Evolutionary conservation across 1,284 basidiomycete genomes (phyloP).

Genomic region (Puccinia triticina): DNA sequence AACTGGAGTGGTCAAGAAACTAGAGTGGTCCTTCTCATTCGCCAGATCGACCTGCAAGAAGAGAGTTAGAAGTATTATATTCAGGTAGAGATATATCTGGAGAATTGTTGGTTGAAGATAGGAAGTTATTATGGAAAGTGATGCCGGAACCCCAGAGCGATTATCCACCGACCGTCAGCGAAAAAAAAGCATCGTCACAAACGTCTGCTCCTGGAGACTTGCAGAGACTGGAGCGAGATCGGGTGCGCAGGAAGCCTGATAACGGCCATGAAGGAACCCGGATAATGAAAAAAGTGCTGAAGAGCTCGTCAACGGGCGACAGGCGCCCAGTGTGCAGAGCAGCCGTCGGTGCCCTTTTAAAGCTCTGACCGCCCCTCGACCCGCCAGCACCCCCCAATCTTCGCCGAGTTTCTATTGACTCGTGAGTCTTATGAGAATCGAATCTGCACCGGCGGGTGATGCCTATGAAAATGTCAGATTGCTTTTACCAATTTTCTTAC

Average conservation of each 20-base stretch:
- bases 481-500: no score
- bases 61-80: background rate
- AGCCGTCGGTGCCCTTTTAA: no score
- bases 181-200: background rate
- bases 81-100: background rate
- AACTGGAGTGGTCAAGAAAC: background rate
- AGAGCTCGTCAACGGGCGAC: no score
- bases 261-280: background rate
- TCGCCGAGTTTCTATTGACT: no score
- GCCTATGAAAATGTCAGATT: no score
- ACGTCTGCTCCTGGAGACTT: background rate
- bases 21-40: background rate
- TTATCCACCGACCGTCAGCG: background rate
- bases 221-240: background rate
- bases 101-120: background rate
- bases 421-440: no score
- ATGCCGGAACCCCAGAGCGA: background rate
- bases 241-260: conserved; percentile 1
- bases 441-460: no score
- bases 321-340: no score
- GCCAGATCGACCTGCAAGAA: conserved; percentile 3
- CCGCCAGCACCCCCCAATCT: no score
- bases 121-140: background rate
- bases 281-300: no score
- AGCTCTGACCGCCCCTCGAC: no score